Evolutionary conservation across 1,139 yeast genomes (phyloP), one percentile per base, ranked within the genome.

Genomic region (Geotrichum europaeum): DNA sequence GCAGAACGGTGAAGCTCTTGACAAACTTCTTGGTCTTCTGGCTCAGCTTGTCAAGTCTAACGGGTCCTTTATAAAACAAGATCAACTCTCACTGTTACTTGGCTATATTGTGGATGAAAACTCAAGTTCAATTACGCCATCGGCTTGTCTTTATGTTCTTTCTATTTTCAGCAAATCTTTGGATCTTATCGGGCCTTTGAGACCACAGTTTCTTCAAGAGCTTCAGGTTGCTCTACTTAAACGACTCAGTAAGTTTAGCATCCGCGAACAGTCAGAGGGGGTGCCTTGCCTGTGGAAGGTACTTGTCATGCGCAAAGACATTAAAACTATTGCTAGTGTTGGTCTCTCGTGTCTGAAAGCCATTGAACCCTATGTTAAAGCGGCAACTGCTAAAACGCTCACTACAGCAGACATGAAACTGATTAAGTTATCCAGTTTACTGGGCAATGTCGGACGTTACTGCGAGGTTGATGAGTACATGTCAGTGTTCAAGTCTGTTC

Each of bases 361-460:
- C 60, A 66, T 85, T 7, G 74, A 55, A 82, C 82, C 4, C 82
- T 67, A 70, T 79, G 28, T 77, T 72, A 1, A 69, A 63, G 47
- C 76, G 72, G 63, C 65, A 58, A 64, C 70, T 54, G 65, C 71
- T 60, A 47, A 62, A 64, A 45, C 62, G 28, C 25, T 68, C 67
- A 7, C 68, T 0, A 60, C 62, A 3, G 66, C 73, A 4, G 86
- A 82, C 58, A 75, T 79, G 0, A 84, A 81, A 65, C 67, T 85
- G 3, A 78, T 78, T n/a, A 79, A 87, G 64, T 72, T 89, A 6
- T 70, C 89, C 1, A 82, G 82, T 67, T 73, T 89, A 25, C 69
- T 88, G 12, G 91, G 96, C 0, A 81, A 82, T 57, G 83, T 89
- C 73, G 95, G 92, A 0, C 78, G 86, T 57, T 81, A 81, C 66